Evolutionary conservation across 352 stramenopile species (phyloP).

Genomic region (Phytophthora idaei): DNA sequence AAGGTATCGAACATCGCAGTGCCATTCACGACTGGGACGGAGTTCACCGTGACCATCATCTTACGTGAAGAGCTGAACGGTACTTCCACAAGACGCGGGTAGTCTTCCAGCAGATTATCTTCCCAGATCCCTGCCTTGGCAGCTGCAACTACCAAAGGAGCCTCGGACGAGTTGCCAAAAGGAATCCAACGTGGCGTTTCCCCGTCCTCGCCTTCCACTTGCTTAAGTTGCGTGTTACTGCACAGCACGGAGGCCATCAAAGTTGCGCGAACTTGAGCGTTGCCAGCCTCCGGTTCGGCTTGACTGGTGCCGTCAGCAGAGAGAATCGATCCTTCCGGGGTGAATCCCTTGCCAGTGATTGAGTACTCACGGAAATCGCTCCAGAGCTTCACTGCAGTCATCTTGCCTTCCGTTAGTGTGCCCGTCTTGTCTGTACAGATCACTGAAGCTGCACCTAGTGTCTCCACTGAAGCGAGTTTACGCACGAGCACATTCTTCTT

Average conservation of each 20-base stretch:
- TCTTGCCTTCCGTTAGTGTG: conserved; percentile 91
- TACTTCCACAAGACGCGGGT: conserved; percentile 87
- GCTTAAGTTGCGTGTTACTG: conserved; percentile 78
- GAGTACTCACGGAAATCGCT: conserved; percentile 70
- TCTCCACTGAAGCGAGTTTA: conserved; percentile 85
- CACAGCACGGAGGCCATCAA: conserved; percentile 71
- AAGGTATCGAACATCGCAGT: conserved; percentile 50
- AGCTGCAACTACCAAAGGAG: conserved; percentile 71
- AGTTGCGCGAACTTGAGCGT: conserved; percentile 62
- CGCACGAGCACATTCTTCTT: conserved; percentile 83
- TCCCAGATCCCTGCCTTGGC: conserved; percentile 74
- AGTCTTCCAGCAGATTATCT: conserved; percentile 55
- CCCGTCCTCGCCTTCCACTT: conserved; percentile 54
- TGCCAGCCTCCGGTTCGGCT: conserved; percentile 39
- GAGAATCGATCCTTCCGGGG: conserved; percentile 57
- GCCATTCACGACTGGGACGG: conserved; percentile 35
- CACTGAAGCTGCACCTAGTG: conserved; percentile 91
- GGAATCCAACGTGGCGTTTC: conserved; percentile 47
- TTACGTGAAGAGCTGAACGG: conserved; percentile 96
- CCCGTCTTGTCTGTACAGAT: conserved; percentile 96
- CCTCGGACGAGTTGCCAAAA: conserved; percentile 77
- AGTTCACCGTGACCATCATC: conserved; percentile 91
- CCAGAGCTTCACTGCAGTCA: conserved; percentile 84
- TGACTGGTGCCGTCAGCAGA: conserved; percentile 50
- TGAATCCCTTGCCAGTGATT: conserved; percentile 72